These are phyloP conservation scores for Pseudocercospora fijiensis DNA, from an alignment of 2,329 filamentous ascomycete genomes.

Conservation along the genomic window DNA sequence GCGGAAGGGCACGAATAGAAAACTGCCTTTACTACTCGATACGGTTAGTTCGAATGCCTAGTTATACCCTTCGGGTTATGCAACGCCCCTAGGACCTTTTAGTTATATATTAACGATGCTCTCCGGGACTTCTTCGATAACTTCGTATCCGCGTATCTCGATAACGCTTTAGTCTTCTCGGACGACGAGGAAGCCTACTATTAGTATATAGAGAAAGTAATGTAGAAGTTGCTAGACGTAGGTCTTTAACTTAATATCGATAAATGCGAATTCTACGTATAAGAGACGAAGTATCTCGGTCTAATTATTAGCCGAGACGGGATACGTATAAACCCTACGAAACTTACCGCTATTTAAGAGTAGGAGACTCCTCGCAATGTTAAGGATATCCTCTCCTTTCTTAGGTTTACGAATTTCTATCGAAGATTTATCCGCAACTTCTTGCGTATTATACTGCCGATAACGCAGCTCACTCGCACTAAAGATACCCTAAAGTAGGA, in stretches of 20 bases:
- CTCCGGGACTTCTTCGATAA: not conserved
- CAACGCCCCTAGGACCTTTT: too few relatives aligned
- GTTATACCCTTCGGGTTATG: too few relatives aligned
- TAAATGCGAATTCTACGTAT: constrained; percentile 35
- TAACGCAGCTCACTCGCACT: not conserved
- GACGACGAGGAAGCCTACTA: constrained; percentile 10
- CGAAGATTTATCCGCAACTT: constrained; percentile 2
- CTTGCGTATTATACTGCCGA: not conserved
- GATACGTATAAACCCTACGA: not conserved
- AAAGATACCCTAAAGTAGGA: not conserved
- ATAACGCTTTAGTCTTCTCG: constrained; percentile 31
- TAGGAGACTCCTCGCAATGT: not conserved
- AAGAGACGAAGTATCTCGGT: constrained; percentile 31
- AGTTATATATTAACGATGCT: too few relatives aligned
- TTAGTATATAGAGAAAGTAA: constrained; percentile 7
- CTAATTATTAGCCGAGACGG: not conserved
- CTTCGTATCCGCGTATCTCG: constrained; percentile 29
- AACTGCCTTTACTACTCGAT: too few relatives aligned
- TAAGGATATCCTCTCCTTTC: not conserved
- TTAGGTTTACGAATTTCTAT: constrained; percentile 4
- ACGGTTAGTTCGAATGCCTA: not conserved
- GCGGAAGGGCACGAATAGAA: too few relatives aligned
- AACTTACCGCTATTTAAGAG: not conserved
- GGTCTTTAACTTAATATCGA: constrained; percentile 19
- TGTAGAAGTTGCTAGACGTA: constrained; percentile 6